Base-by-base conservation (phyloP, 331 rosid genomes). In the Phaseolus coccineus region DNA sequence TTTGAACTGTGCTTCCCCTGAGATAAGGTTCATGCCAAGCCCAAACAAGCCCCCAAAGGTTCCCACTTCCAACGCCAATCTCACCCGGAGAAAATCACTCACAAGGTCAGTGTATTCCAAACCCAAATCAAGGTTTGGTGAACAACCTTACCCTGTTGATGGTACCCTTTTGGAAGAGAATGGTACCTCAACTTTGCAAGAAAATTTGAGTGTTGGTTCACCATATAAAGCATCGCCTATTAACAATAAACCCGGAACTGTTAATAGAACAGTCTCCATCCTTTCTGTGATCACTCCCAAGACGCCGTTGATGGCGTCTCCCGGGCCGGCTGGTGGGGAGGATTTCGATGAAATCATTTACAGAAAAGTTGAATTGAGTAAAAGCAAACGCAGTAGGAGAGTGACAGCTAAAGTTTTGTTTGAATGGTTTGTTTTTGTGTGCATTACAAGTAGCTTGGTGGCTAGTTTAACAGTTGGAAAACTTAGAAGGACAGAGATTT, bases 111-210 rank as follows among this genome's bases (percentile, higher is more conserved):
- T 81, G 61, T 80, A 53, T 76, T 87, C 93, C 11, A 90, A 86
- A 77, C 91, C 99, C 69, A 95, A 93, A 85, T 91, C 99, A 67
- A 87, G 99, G 61, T 93, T 92, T 81, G 93, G 90, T 64, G 99
- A 95, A 84, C 90, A 85, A 12, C 78, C 94, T 25, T 85, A 31
- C 44, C 59, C 59, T 15, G 28, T 81, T 51, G 92, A 91, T 78
- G 70, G 81, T n/a, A 40, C 84, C 2, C 8, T 73, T 63, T 62
- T 80, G 44, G 95, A 92, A 28, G 96, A 90, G 74, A 85, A 61
- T 73, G 76, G 12, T 14, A 59, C 1, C 71, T 51, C 55, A 52
- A 70, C 81, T n/a, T 81, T 80, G 59, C 83, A 64, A 76, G 92
- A 88, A 73, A 86, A 85, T 15, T 33, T 56, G 13, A 82, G 74